Percentiles rank a stretch among this genome's conserved stretches.
Conservation (phyloP, 768 basidiomycete species). For the Termitomyces sp. region DNA sequence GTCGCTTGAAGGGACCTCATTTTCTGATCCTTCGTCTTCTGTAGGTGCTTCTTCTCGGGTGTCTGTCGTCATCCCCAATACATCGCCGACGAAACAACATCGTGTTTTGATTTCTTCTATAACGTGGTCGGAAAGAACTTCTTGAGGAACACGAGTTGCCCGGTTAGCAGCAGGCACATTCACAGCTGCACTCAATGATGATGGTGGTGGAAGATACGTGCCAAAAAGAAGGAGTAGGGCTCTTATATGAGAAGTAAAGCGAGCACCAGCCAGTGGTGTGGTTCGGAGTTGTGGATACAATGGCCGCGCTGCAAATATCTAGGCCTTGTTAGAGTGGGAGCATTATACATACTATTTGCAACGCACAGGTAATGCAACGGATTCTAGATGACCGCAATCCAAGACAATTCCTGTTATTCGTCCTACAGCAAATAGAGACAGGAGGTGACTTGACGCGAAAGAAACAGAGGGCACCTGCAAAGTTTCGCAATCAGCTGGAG, state of each 20-base stretch:
- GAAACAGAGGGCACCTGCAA: conserved; percentile 87
- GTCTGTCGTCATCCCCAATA: conserved; percentile 36
- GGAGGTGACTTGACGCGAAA: conserved; percentile 84
- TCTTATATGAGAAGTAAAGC: conserved; percentile 75
- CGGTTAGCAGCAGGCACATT: conserved; percentile 60
- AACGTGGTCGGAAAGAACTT: conserved; percentile 73
- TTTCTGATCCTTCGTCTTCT: conserved; percentile 29
- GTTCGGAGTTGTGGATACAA: conserved; percentile 78
- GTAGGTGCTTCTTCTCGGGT: conserved; percentile 25
- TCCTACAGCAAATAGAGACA: conserved; percentile 81
- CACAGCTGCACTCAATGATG: conserved; percentile 57
- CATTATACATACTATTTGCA: not conserved
- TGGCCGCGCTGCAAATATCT: conserved; percentile 91
- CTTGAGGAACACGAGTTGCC: conserved; percentile 65
- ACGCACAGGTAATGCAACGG: conserved; percentile 80
- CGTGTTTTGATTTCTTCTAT: conserved; percentile 89
- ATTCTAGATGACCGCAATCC: conserved; percentile 90
- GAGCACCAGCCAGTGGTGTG: conserved; percentile 82
- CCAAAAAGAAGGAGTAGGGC: conserved; percentile 80
- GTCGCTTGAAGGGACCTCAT: conserved; percentile 44
- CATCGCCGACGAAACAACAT: conserved; percentile 79
- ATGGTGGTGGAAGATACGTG: conserved; percentile 78
- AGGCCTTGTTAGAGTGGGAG: not conserved
- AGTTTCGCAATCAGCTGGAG: not conserved
- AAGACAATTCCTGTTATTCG: conserved; percentile 90